Percentiles rank a stretch among this genome's conserved stretches.
Evolutionary conservation across 805 yeast genomes (phyloP).

Genomic region (Saturnispora dispora): DNA sequence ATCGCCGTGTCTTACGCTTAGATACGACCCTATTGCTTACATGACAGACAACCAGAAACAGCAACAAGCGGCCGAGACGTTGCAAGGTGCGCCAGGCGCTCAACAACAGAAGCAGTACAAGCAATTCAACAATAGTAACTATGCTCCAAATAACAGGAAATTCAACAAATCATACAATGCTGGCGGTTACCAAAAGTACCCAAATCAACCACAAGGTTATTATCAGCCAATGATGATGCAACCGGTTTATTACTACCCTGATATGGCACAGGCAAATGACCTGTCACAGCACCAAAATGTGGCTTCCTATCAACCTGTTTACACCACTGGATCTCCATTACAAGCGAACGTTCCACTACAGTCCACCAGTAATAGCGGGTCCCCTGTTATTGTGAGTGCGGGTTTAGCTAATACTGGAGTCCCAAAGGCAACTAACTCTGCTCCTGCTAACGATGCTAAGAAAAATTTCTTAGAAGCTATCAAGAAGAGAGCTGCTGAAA

Average conservation of each 20-base stretch:
- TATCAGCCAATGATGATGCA: conserved; percentile 1
- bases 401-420: neutral
- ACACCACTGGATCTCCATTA: neutral
- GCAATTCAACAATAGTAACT: neutral
- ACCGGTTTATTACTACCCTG: neutral
- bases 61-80: neutral
- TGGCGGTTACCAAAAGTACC: neutral
- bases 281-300: neutral
- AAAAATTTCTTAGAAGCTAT: conserved; percentile 2
- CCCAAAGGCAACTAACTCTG: neutral
- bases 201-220: neutral
- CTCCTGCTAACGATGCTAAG: conserved; percentile 3
- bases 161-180: neutral
- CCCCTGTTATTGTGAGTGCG: neutral
- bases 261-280: neutral
- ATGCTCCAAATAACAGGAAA: neutral
- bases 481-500: conserved; percentile 4
- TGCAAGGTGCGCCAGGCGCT: neutral
- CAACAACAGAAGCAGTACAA: neutral
- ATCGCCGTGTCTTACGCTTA: neutral
- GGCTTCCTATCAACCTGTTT: neutral
- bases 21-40: conserved; percentile 1
- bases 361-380: neutral
- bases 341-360: neutral
- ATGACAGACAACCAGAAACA: neutral